Evolutionary conservation across 306 rosid genomes (phyloP).

Genomic region (Citrullus amarus): DNA sequence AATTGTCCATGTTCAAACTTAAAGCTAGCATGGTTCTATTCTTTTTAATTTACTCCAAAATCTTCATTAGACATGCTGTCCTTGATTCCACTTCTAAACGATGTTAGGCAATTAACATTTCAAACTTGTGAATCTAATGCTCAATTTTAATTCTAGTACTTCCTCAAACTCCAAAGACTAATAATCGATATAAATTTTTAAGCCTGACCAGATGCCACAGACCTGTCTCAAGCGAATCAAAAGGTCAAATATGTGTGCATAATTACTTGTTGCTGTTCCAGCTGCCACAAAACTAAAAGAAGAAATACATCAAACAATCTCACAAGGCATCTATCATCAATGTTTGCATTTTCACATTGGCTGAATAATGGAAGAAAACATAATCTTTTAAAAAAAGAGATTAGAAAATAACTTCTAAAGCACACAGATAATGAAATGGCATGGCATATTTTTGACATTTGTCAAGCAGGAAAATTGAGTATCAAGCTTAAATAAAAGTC

Average conservation of each 20-base stretch:
- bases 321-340: background rate
- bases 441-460: background rate
- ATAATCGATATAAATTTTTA: background rate
- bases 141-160: background rate
- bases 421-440: too few species aligned
- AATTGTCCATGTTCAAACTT: too few species aligned
- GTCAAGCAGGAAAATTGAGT: background rate
- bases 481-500: background rate
- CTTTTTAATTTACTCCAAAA: too few species aligned
- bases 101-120: background rate
- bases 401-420: background rate
- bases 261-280: conserved; percentile 60
- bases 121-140: background rate
- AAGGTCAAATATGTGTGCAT: conserved; percentile 91
- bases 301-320: conserved; percentile 12
- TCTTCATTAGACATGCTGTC: too few species aligned
- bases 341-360: background rate
- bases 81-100: too few species aligned
- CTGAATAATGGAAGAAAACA: background rate
- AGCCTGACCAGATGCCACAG: conserved; percentile 6
- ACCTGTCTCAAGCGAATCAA: conserved; percentile 93
- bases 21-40: too few species aligned
- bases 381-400: background rate
- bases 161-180: background rate
- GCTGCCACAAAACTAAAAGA: conserved; percentile 51